Base-by-base conservation (phyloP, 1,139 yeast species). In the Kodamaea anthophila region DNA sequence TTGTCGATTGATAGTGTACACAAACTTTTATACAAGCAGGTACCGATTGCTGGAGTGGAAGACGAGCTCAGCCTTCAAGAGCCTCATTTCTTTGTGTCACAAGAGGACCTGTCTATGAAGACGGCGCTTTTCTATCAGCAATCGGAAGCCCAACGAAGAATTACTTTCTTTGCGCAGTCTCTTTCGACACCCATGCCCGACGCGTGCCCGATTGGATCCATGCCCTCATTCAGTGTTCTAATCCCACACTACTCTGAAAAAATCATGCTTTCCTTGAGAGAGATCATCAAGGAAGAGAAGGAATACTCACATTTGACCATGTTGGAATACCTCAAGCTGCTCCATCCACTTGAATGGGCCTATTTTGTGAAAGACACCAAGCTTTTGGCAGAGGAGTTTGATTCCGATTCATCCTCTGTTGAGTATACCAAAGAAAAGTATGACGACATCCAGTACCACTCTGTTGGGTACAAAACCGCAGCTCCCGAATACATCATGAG, bases 101-200 rank as follows among this genome's bases (percentile, higher is more conserved):
- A 68, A 36, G 76, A 70, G 35, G 77, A 70, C 37, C 70, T 64
- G 34, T 50, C 68, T 44, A 37, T 42, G 33, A 49, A 54, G 31
- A 52, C 66, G 5, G 46, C 55, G 6, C 39, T 60, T 15, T 60
- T 64, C 27, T 51, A 53, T 30, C 52, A 55, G 7, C 52, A 57
- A 24, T 58, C 70, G 1, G 75, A 69, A 43, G 75, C 77, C 3
- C 65, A 62, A 38, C 46, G 77, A 38, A 52, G 77, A 38, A 58
- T 71, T 2, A 67, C 76, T 0, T 71, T 70, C 41, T 70, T 71
- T 49, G 77, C 77, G 1, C 76, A 70, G 34, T 69, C 76, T 0
- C 47, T 71, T 21, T 64, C 75, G 0, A 68, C 74, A 0, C 74
- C 76, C 4, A 68, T 71, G 62, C 72, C 73, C 3, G 72, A 64